A percentile compares a stretch with the other conserved stretches of the same genome.
phyloP scores from a whole-genome alignment of 352 stramenopile species.

The Globisporangium ultimum region DNA sequence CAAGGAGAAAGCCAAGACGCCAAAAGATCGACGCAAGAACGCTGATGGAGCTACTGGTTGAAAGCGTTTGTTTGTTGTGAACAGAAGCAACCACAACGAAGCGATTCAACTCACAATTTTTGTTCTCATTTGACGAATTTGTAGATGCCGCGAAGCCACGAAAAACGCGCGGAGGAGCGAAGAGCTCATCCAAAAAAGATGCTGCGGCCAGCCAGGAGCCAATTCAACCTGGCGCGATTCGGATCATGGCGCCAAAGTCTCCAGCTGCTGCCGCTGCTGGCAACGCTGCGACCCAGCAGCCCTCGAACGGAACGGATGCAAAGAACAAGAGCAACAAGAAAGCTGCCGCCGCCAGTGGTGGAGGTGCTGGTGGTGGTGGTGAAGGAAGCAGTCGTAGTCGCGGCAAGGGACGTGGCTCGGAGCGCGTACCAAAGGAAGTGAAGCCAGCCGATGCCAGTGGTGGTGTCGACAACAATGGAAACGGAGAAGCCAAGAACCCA shows the following conservation, averaged over 20 bases:
- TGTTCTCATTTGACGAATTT: background rate
- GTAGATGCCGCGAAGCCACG: conserved; percentile 39
- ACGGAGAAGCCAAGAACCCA: conserved; percentile 24
- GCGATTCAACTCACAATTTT: background rate
- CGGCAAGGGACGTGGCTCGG: conserved; percentile 22
- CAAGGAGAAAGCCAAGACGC: conserved; percentile 17
- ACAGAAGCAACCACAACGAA: no score
- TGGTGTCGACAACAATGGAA: conserved; percentile 15
- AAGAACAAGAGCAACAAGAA: conserved; percentile 22
- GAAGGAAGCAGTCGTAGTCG: conserved; percentile 15
- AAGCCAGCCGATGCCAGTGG: conserved; percentile 22
- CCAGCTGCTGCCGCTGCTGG: background rate
- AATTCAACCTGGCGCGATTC: conserved; percentile 40
- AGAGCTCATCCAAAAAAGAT: conserved; percentile 32
- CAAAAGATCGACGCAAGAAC: conserved; percentile 14
- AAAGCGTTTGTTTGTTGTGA: background rate
- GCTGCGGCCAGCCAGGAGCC: conserved; percentile 3
- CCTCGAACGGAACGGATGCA: background rate
- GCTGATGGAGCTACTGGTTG: background rate
- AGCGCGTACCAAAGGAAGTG: conserved; percentile 24
- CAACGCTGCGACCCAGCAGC: background rate
- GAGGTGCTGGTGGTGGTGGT: background rate
- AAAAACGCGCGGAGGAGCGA: conserved; percentile 30
- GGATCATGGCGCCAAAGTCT: conserved; percentile 50
- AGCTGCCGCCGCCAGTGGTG: background rate